Evolutionary conservation across 164 flowering plant species (phyloP), one percentile per base, ranked within the genome.

Genomic region (Nymphaea thermarum): DNA sequence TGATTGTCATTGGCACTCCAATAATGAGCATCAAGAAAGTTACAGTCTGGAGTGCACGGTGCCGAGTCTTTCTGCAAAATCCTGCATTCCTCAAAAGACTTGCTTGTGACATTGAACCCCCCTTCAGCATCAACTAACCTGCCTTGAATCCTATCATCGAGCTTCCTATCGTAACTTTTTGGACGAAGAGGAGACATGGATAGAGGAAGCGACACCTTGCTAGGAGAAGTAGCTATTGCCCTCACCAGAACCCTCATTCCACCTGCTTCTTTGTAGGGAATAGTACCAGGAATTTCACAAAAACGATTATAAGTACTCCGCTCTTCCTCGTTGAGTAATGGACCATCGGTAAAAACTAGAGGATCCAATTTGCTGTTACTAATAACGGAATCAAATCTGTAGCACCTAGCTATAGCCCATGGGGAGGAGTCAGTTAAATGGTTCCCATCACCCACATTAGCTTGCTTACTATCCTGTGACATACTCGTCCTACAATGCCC

Each of bases 151-250:
- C 75, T 71, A 61, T 76, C 78, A 66, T 85, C 80, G 65, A 77
- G 70, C 72, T 79, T 73, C 70, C 84, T 81, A 63, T 76, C 88
- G 64, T 72, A 73, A 69, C 81, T 77, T 63, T 82, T 84, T 44
- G 87, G 96, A 76, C 95, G 90, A 72, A 90, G 93, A 66, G 98
- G 98, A 57, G 98, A 93, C 73, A 79, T 73, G 57, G 90, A 88
- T 44, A 81, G 77, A 14, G 90, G 81, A 76, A 83, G 71, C 16
- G 87, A 82, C 43, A 63, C 67, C 77, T 73, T 75, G 63, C 75
- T 66, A 3, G 77, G 71, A 43, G 80, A 71, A 66, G 82, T 75
- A 41, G 82, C 63, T 55, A 77, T 64, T 17, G 72, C 70, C 60
- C 72, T 73, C 63, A 78, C 65, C 60, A 45, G 75, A 16, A 67